These are phyloP conservation scores for Euphorbia tirucalli DNA, from an alignment of 345 rosid species.

Conservation along the genomic window DNA sequence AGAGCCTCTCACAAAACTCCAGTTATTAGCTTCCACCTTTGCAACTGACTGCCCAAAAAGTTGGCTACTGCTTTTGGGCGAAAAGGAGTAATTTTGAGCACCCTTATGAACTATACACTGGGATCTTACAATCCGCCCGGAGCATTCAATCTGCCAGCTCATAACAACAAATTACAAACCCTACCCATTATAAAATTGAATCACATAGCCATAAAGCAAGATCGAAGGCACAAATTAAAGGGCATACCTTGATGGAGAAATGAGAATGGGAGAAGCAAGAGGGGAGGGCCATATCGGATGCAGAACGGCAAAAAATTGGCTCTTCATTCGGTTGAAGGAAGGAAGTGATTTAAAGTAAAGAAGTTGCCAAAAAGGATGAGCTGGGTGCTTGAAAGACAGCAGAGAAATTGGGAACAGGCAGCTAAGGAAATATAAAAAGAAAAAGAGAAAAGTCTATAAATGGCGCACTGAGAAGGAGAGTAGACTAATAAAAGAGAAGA, in stretches of 20 bases:
- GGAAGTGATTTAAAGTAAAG: slow-evolving; percentile 5
- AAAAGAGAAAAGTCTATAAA: not conserved
- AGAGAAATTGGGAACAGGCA: slow-evolving; percentile 5
- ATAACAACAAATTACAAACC: not conserved
- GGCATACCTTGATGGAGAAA: slow-evolving; percentile 39
- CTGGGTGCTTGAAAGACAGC: slow-evolving; percentile 21
- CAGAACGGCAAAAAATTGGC: slow-evolving; percentile 23
- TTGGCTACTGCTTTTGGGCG: too few relatives aligned
- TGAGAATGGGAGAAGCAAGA: slow-evolving; percentile 47
- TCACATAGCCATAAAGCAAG: not conserved
- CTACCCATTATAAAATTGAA: not conserved
- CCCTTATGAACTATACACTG: too few relatives aligned
- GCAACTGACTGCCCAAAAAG: too few relatives aligned
- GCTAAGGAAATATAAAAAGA: too few relatives aligned
- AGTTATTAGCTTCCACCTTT: slow-evolving; percentile 32
- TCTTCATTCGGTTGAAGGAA: slow-evolving; percentile 32
- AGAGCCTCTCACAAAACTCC: slow-evolving; percentile 68
- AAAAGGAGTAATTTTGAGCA: slow-evolving; percentile 30
- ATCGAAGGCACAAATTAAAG: slow-evolving; percentile 23
- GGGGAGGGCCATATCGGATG: slow-evolving; percentile 52
- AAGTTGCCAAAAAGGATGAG: slow-evolving; percentile 11
- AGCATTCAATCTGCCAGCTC: slow-evolving; percentile 39
- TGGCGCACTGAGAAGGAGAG: slow-evolving; percentile 4
- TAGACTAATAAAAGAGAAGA: too few relatives aligned
- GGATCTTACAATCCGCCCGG: slow-evolving; percentile 29